A percentile compares a stretch with the other conserved stretches of the same genome.
phyloP scores from a whole-genome alignment of 495 filamentous ascomycete species.

The Beverwykella pulmonaria region DNA sequence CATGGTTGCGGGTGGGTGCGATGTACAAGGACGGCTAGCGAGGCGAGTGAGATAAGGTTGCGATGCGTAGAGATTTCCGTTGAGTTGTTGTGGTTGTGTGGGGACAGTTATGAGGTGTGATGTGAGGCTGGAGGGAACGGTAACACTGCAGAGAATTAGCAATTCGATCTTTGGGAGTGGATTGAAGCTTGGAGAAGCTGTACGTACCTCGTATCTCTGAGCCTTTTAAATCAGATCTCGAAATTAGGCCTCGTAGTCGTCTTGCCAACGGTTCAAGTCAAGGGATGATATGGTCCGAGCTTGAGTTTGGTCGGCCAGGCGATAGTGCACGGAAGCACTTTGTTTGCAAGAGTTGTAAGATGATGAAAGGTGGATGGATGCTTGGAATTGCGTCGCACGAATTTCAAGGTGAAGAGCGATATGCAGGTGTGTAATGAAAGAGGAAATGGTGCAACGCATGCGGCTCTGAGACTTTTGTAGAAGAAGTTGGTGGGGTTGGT shows the following conservation, averaged over 20 bases:
- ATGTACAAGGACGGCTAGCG: not conserved
- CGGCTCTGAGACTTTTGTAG: constrained; percentile 7
- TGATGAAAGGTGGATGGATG: not conserved
- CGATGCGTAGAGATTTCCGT: no score
- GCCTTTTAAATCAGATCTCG: not conserved
- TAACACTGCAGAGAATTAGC: not conserved
- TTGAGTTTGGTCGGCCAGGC: not conserved
- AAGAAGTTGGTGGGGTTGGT: constrained; percentile 10
- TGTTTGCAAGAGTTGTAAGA: no score
- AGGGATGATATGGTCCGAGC: not conserved
- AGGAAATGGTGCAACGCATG: not conserved
- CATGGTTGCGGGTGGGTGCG: constrained; percentile 38
- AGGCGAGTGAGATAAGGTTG: not conserved
- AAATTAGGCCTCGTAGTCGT: not conserved
- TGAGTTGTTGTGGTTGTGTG: no score
- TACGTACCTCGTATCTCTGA: not conserved
- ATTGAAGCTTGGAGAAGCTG: not conserved
- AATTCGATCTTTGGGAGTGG: not conserved
- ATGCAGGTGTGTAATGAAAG: not conserved
- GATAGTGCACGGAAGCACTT: not conserved
- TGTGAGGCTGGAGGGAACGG: not conserved
- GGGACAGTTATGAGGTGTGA: not conserved
- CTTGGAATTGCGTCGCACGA: not conserved
- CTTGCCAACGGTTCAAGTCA: not conserved
- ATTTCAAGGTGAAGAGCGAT: not conserved